Conservation (phyloP, 2,329 filamentous ascomycete species). For the Dactylellina haptotyla region DNA sequence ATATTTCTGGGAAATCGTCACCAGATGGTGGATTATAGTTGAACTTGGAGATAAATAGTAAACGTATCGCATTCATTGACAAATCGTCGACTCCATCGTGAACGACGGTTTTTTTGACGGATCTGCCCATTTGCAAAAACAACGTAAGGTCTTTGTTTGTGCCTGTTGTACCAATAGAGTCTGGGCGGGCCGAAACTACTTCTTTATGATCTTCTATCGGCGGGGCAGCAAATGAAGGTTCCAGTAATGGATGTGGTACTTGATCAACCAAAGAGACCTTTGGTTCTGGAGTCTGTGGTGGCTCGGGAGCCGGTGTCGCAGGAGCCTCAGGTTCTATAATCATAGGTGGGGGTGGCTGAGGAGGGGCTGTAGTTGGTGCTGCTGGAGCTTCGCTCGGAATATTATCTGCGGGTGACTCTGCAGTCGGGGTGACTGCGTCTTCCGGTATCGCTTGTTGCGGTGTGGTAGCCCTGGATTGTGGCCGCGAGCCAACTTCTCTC, state of each 20-base stretch:
- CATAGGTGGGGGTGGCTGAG: constrained; percentile 18
- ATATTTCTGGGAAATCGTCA: constrained; percentile 91
- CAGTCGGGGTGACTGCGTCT: not conserved
- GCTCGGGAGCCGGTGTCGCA: constrained; percentile 16
- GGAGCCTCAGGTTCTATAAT: constrained; percentile 54
- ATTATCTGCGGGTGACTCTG: constrained; percentile 3
- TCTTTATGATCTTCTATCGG: constrained; percentile 47
- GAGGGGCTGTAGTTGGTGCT: not conserved
- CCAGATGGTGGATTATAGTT: constrained; percentile 98
- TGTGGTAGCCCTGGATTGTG: constrained; percentile 28
- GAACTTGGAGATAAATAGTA: constrained; percentile 99
- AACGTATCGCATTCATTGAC: constrained; percentile 85
- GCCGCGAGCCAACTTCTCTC: constrained; percentile 16
- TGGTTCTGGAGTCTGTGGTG: too few relatives aligned
- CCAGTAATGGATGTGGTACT: constrained; percentile 4
- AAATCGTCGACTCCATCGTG: constrained; percentile 84
- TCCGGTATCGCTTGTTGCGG: constrained; percentile 33
- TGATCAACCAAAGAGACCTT: too few relatives aligned
- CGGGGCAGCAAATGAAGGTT: constrained; percentile 1
- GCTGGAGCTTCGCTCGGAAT: not conserved
- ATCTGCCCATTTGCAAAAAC: constrained; percentile 95
- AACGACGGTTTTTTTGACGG: constrained; percentile 94
- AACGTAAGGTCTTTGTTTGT: constrained; percentile 87
- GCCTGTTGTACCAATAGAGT: constrained; percentile 21
- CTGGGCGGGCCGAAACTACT: constrained; percentile 39